Conservation (phyloP, 305 asterid species). For the Rubia occidens region DNA sequence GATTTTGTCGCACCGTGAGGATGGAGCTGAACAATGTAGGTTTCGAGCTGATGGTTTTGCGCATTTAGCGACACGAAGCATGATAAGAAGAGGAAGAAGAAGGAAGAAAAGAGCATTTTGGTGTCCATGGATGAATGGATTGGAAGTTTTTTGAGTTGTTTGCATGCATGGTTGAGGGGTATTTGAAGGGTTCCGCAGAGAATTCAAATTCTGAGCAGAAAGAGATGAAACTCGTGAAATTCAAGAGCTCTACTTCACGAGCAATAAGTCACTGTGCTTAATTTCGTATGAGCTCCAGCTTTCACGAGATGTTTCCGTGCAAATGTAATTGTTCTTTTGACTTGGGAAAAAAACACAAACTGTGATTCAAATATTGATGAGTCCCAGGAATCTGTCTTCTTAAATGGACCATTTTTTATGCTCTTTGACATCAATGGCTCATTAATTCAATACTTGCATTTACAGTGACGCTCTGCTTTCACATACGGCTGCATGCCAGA, state of each 20-base stretch:
- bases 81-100: slow-evolving; percentile 13
- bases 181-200: slow-evolving; percentile 47
- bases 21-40: slow-evolving; percentile 80
- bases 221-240: slow-evolving; percentile 68
- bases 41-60: slow-evolving; percentile 29
- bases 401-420: slow-evolving; percentile 11
- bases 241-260: slow-evolving; percentile 83
- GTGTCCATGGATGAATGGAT: slow-evolving; percentile 26
- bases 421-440: slow-evolving; percentile 12
- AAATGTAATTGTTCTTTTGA: slow-evolving; percentile 15
- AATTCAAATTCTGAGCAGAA: slow-evolving; percentile 13
- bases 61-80: slow-evolving; percentile 29
- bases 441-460: slow-evolving; percentile 17
- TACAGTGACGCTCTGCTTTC: slow-evolving; percentile 18
- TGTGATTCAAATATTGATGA: slow-evolving; percentile 9
- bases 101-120: slow-evolving; percentile 19
- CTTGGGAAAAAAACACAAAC: not conserved
- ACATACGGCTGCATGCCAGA: slow-evolving; percentile 8
- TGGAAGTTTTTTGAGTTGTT: not conserved
- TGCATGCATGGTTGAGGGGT: slow-evolving; percentile 30
- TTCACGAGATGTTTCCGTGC: slow-evolving; percentile 51
- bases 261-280: slow-evolving; percentile 21
- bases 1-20: slow-evolving; percentile 39
- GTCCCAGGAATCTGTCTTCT: slow-evolving; percentile 19
- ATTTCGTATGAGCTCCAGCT: slow-evolving; percentile 15